Evolutionary conservation across 208 protist genomes (phyloP).

Genomic region (Leishmania arabica): DNA sequence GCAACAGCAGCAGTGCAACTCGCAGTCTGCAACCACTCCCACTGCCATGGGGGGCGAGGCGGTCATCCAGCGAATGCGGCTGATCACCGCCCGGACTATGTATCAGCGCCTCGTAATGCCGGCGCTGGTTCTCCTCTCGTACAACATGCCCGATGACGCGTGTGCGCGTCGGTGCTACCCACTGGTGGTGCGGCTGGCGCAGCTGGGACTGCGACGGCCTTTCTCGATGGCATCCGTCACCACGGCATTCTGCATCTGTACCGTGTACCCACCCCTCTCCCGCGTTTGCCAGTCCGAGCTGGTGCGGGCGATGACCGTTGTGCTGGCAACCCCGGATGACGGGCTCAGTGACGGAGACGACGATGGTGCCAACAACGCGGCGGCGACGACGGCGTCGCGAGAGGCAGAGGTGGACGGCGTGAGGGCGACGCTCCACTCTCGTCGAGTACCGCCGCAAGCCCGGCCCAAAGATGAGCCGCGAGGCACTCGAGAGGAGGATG

Average conservation of each 20-base stretch:
- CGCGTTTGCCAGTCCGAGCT: constrained; percentile 39
- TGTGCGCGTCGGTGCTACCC: constrained; percentile 34
- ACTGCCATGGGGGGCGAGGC: neutral
- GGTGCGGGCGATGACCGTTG: constrained; percentile 50
- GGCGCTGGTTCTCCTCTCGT: constrained; percentile 54
- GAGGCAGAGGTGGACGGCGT: neutral
- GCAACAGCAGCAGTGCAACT: neutral
- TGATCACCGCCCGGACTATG: constrained; percentile 26
- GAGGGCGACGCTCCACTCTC: neutral
- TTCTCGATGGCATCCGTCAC: constrained; percentile 52
- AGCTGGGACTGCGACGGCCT: constrained; percentile 44
- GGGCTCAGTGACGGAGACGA: neutral
- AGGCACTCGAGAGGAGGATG: neutral
- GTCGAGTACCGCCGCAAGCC: neutral
- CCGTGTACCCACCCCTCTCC: constrained; percentile 51
- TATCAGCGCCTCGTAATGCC: constrained; percentile 57
- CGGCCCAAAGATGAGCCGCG: neutral
- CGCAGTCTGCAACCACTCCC: neutral
- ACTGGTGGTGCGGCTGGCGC: constrained; percentile 42
- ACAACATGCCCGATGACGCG: constrained; percentile 53
- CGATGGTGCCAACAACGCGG: neutral
- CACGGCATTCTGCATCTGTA: constrained; percentile 46
- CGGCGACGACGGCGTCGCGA: neutral
- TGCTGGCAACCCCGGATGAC: constrained; percentile 38
- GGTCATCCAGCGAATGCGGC: constrained; percentile 11